These are phyloP conservation scores for Triticum monococcum DNA, from an alignment of 176 grass and related monocot species.

Conservation along the genomic window DNA sequence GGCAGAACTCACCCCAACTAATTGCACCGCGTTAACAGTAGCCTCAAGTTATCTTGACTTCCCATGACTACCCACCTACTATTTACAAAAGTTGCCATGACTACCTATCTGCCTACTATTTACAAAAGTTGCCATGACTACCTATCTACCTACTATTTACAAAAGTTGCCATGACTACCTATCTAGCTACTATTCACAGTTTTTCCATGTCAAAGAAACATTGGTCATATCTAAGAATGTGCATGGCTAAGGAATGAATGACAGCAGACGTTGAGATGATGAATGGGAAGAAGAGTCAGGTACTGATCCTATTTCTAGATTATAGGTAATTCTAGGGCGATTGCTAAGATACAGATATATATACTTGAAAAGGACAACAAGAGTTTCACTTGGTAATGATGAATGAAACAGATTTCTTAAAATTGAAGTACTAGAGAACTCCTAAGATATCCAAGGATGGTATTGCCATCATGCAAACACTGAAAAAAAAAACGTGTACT, in stretches of 20 bases:
- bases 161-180: too few species aligned
- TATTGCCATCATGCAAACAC: slow-evolving; percentile 2
- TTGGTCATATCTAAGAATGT: not conserved
- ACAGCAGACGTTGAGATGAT: not conserved
- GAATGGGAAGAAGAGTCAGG: not conserved
- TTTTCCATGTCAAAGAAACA: not conserved
- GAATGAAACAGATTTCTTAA: not conserved
- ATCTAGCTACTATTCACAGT: not conserved
- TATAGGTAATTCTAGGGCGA: not conserved
- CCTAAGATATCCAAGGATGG: not conserved
- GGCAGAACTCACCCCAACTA: not conserved
- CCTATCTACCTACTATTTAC: too few species aligned
- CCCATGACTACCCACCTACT: too few species aligned
- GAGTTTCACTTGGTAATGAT: not conserved
- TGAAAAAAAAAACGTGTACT: not conserved
- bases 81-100: not conserved
- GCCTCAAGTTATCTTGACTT: too few species aligned
- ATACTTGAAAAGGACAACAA: not conserved
- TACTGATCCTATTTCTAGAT: not conserved
- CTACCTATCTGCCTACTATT: too few species aligned
- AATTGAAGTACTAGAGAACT: not conserved
- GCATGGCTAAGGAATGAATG: not conserved
- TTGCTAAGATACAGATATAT: not conserved
- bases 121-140: too few species aligned
- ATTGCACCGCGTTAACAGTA: too few species aligned